Conservation (phyloP, 768 basidiomycete species). For the Rhizopogon vinicolor region DNA sequence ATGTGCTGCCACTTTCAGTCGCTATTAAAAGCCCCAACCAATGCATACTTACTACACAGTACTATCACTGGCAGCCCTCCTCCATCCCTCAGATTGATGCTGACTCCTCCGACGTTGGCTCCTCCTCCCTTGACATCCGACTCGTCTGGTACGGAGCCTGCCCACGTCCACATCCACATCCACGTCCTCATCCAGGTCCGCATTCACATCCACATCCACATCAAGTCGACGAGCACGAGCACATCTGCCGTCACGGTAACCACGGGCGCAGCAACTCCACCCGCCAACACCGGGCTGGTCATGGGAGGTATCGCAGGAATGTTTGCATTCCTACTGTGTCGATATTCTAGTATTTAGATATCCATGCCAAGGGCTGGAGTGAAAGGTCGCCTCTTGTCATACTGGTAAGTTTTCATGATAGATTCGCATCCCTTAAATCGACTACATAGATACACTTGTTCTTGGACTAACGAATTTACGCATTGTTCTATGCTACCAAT, state of each 20-base stretch:
- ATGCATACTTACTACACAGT: no score
- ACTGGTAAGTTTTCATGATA: no score
- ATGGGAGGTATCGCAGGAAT: constrained; percentile 1
- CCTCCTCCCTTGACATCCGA: neutral
- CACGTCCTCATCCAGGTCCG: no score
- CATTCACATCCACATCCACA: neutral
- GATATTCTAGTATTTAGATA: neutral
- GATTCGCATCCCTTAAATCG: no score
- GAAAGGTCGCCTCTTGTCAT: no score
- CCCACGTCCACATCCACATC: neutral
- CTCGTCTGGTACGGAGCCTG: no score
- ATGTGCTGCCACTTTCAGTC: neutral
- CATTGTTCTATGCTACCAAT: neutral
- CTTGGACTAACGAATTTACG: neutral
- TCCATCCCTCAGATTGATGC: neutral
- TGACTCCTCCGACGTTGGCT: neutral
- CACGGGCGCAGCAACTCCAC: neutral
- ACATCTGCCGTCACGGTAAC: neutral
- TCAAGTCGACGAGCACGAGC: neutral
- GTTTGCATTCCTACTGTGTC: neutral
- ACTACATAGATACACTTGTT: no score
- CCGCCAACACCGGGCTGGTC: neutral
- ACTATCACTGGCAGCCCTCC: neutral
- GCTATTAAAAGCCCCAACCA: neutral
- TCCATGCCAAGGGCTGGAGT: neutral